phyloP scores from a whole-genome alignment of 2,329 filamentous ascomycete species.

The Chaetomiaceae sp. region DNA sequence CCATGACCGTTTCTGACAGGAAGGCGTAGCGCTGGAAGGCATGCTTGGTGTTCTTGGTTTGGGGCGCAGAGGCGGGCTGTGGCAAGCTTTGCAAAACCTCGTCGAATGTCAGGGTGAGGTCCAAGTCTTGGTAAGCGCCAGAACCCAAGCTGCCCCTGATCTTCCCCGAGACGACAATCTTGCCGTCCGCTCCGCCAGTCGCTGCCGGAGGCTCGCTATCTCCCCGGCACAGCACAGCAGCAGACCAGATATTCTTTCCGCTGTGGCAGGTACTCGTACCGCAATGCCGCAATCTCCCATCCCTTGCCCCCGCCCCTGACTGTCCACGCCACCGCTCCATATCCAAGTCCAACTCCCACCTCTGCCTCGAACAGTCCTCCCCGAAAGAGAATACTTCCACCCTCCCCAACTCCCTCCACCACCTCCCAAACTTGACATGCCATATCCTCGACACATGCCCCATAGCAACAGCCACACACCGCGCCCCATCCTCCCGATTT shows the following conservation, averaged over 20 bases:
- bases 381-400: slow-evolving; percentile 65
- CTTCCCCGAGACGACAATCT: slow-evolving; percentile 43
- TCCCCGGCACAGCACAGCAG: slow-evolving; percentile 40
- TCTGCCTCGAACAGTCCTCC: slow-evolving; percentile 74
- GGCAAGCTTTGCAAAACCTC: slow-evolving; percentile 29
- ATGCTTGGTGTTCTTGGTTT: slow-evolving; percentile 37
- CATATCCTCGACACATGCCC: slow-evolving; percentile 88
- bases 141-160: neutral
- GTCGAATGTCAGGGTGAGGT: slow-evolving; percentile 24
- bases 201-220: slow-evolving; percentile 45
- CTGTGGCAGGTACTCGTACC: slow-evolving; percentile 61
- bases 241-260: slow-evolving; percentile 90
- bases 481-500: slow-evolving; percentile 31
- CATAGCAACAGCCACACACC: slow-evolving; percentile 67
- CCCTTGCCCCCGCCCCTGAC: slow-evolving; percentile 2
- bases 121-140: slow-evolving; percentile 14
- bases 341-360: slow-evolving; percentile 57
- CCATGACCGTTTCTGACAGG: slow-evolving; percentile 50
- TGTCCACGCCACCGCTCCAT: neutral
- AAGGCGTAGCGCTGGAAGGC: slow-evolving; percentile 62
- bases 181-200: slow-evolving; percentile 84
- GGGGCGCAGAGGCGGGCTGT: slow-evolving; percentile 14
- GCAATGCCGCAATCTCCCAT: slow-evolving; percentile 44
- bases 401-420: neutral
- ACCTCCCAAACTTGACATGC: slow-evolving; percentile 62